Evolutionary conservation across 1,284 basidiomycete species (phyloP), one percentile per base, ranked within the genome.

Genomic region (Porogramme epimiltina): DNA sequence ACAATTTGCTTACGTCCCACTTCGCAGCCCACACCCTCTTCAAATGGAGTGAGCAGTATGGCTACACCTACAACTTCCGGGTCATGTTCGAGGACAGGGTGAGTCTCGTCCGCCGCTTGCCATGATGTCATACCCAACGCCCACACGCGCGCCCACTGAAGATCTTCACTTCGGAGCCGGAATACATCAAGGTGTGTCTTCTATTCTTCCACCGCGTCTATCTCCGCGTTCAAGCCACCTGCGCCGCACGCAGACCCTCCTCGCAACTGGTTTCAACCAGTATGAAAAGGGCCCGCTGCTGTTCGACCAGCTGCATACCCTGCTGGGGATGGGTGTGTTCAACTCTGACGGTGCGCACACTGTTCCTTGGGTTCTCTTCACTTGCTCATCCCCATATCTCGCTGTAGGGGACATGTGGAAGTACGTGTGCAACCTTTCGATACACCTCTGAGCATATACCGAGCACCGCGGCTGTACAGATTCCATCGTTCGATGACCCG

Each of bases 401-500:
- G 5, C 34, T 37, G 9, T 37, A 65, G 68, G 67, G 15, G 64
- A 68, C 1, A 61, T 66, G 55, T 70, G 68, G 69, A 71, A 68
- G 65, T 67, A 22, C 20, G 51, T n/a, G n/a, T n/a, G n/a, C n/a
- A n/a, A n/a, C n/a, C 19, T 2, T 22, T 5, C n/a, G n/a, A n/a
- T n/a, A n/a, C 28, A 31, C 28, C 28, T 6, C 13, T 31, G 6
- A 8, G 8, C 13, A 8, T 31, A 8, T 13, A 31, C 28, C 13
- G 28, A 6, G 28, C 28, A 13, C 28, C 28, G 28, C 13, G 8
- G 28, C 28, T 31, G 28, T 31, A 4, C 16, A 80, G 79, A 58
- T 76, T 77, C 61, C 79, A 81, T 58, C 72, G 79, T 26, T 64
- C 70, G 0, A 78, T 82, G 69, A 76, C 79, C 0, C 69, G 79